These are phyloP conservation scores for Gonapodya prolifera DNA, from an alignment of 192 early-diverging fungal genomes.

Conservation along the genomic window DNA sequence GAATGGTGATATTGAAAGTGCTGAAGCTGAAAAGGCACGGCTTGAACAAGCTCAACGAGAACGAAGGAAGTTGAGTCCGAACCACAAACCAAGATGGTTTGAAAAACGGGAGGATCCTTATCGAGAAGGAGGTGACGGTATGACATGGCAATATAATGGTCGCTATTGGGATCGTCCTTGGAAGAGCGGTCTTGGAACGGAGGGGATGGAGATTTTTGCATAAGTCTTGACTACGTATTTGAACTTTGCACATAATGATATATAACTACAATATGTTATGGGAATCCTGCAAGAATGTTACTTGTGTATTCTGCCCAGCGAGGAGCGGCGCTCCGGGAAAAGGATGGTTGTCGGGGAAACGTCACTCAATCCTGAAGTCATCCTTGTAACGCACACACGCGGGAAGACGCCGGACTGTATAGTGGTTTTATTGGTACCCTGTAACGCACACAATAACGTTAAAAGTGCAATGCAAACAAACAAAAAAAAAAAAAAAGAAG, in stretches of 20 bases:
- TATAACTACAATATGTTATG: background rate
- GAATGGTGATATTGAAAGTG: background rate
- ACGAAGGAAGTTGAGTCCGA: background rate
- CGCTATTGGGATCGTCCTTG: background rate
- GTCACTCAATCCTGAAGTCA: background rate
- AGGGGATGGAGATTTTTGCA: background rate
- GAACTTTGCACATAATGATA: background rate
- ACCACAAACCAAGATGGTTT: background rate
- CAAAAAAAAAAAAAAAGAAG: no score
- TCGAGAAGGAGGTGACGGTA: background rate
- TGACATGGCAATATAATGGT: conserved; percentile 5
- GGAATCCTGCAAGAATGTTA: background rate
- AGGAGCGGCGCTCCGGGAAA: background rate
- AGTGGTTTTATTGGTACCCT: background rate
- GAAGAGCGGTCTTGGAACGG: background rate
- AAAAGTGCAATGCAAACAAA: no score
- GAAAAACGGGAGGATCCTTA: background rate
- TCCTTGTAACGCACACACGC: background rate
- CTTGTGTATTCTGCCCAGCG: background rate
- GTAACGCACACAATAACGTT: background rate
- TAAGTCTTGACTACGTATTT: background rate
- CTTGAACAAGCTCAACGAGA: background rate
- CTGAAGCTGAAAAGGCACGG: background rate
- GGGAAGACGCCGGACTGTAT: background rate
- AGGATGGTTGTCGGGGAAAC: background rate